These are phyloP conservation scores for Aspergillus ellipticus DNA, from an alignment of 495 filamentous ascomycete genomes.

Conservation along the genomic window DNA sequence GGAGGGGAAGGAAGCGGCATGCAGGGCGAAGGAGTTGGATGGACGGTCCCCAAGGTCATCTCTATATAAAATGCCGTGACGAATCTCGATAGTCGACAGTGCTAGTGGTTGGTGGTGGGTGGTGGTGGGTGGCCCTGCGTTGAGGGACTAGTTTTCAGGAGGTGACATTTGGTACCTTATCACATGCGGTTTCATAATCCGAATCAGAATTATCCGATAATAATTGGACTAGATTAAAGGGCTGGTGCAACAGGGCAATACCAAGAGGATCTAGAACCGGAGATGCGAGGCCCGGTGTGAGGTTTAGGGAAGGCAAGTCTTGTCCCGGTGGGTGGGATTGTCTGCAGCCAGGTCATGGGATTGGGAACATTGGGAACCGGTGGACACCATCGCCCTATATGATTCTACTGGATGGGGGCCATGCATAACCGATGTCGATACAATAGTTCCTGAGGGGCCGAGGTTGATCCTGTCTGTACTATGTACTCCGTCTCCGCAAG, in stretches of 20 bases:
- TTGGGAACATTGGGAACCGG: no score
- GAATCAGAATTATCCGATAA: background rate
- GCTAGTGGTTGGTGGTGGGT: no score
- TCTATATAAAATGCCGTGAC: background rate
- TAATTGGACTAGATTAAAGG: background rate
- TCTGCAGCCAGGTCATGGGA: background rate
- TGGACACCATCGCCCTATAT: background rate
- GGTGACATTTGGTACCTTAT: background rate
- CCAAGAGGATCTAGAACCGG: background rate
- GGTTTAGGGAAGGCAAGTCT: background rate
- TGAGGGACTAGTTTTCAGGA: no score
- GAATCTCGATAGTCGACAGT: background rate
- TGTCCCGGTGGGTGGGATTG: constrained; percentile 2
- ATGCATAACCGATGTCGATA: no score
- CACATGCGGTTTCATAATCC: background rate
- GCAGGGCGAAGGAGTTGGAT: background rate
- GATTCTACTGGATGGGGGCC: background rate
- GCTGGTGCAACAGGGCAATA: background rate
- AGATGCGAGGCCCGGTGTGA: background rate
- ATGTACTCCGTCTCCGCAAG: no score
- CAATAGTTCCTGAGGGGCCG: background rate
- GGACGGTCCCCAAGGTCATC: background rate
- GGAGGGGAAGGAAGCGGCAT: background rate
- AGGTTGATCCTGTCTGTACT: background rate
- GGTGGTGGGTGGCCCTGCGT: no score